Evolutionary conservation across 2,329 filamentous ascomycete genomes (phyloP).

Genomic region (Cryphonectria radicalis): DNA sequence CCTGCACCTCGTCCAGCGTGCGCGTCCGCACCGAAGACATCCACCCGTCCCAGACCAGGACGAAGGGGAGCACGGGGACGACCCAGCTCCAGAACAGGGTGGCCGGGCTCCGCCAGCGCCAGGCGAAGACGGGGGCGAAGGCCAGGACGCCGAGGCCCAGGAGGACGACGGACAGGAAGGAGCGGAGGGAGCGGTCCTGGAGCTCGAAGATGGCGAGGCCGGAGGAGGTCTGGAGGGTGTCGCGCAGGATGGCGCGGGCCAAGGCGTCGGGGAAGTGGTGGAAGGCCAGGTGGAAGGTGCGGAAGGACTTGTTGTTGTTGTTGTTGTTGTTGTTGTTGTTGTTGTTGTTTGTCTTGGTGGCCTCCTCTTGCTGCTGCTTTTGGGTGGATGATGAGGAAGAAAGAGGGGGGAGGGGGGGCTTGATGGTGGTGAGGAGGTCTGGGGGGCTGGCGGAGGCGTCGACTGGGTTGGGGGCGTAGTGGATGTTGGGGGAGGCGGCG

Average conservation of each 20-base stretch:
- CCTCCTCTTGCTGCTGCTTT: too few species aligned
- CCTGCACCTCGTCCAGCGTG: slow-evolving; percentile 66
- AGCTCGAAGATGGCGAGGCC: slow-evolving; percentile 76
- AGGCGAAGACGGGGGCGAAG: slow-evolving; percentile 56
- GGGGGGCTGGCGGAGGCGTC: slow-evolving; percentile 67
- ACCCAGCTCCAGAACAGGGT: slow-evolving; percentile 69
- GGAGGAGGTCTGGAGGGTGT: slow-evolving; percentile 67
- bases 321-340: slow-evolving; percentile 31
- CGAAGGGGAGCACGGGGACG: slow-evolving; percentile 68
- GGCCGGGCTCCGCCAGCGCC: slow-evolving; percentile 55
- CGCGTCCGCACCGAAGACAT: slow-evolving; percentile 70
- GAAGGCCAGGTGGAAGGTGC: slow-evolving; percentile 75
- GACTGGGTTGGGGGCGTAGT: slow-evolving; percentile 63
- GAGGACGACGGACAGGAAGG: slow-evolving; percentile 56
- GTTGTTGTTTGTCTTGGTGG: too few species aligned
- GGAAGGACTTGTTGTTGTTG: slow-evolving; percentile 52
- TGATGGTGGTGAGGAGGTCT: slow-evolving; percentile 44
- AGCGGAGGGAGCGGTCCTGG: slow-evolving; percentile 65
- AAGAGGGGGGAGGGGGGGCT: not conserved
- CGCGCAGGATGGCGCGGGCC: slow-evolving; percentile 63
- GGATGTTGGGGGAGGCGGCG: slow-evolving; percentile 57
- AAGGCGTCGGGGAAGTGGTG: slow-evolving; percentile 74
- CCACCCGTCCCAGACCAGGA: slow-evolving; percentile 70
- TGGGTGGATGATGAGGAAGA: slow-evolving; percentile 38
- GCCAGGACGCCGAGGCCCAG: slow-evolving; percentile 58